Conservation (phyloP, 331 rosid species). For the Cydonia oblonga region DNA sequence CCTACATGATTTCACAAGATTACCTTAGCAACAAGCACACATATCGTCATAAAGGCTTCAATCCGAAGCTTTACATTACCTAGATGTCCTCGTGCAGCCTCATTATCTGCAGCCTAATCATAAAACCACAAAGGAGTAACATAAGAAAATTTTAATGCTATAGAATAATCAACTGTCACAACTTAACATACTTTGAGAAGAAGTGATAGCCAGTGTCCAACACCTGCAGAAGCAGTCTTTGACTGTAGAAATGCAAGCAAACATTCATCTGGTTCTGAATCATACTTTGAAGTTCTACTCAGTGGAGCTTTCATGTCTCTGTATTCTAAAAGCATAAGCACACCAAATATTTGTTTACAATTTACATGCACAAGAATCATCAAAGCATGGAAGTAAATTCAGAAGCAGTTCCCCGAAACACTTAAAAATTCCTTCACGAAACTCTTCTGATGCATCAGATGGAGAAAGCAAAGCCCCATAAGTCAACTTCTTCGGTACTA, state of each 20-base stretch:
- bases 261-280: constrained; percentile 56
- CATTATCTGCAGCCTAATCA: constrained; percentile 77
- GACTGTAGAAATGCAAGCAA: constrained; percentile 65
- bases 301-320: constrained; percentile 10
- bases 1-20: not conserved
- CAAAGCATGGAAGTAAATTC: constrained; percentile 53
- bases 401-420: constrained; percentile 62
- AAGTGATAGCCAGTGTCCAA: constrained; percentile 96
- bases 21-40: constrained; percentile 86
- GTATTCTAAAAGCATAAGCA: constrained; percentile 45
- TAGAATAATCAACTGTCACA: not conserved
- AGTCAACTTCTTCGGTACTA: constrained; percentile 79
- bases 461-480: constrained; percentile 82
- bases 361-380: constrained; percentile 36
- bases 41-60: constrained; percentile 65
- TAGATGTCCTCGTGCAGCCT: constrained; percentile 73
- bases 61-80: constrained; percentile 72
- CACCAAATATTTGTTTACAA: constrained; percentile 29
- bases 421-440: constrained; percentile 81
- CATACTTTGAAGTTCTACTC: constrained; percentile 12
- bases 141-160: not conserved
- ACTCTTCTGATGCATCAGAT: constrained; percentile 90
- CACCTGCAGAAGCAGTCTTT: constrained; percentile 67
- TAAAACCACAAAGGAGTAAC: constrained; percentile 11
- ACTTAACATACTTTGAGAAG: constrained; percentile 60